Evolutionary conservation across 2,329 filamentous ascomycete genomes (phyloP).

Genomic region (Aspergillus spinulosporus): DNA sequence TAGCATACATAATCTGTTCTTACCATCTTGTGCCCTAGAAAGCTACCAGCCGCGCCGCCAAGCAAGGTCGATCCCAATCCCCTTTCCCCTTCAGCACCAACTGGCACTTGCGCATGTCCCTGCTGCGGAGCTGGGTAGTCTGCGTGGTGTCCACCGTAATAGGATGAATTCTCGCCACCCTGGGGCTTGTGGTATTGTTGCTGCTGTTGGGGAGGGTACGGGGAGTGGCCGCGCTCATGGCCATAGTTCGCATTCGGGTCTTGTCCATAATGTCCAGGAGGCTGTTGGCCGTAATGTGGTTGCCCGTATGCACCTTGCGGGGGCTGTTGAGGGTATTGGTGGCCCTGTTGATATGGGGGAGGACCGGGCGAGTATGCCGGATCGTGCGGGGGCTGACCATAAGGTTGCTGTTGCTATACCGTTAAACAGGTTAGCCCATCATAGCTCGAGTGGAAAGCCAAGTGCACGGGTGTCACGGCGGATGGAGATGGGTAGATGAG

Average conservation of each 20-base stretch:
- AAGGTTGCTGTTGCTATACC: slow-evolving; percentile 17
- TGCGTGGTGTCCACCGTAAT: slow-evolving; percentile 31
- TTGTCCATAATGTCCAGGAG: slow-evolving; percentile 27
- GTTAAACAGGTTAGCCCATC: slow-evolving; percentile 1
- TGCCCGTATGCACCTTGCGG: slow-evolving; percentile 14
- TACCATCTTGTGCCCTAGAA: slow-evolving; percentile 37
- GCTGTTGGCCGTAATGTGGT: slow-evolving; percentile 13
- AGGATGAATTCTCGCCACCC: slow-evolving; percentile 32
- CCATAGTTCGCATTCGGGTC: slow-evolving; percentile 24
- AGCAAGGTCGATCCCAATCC: slow-evolving; percentile 39
- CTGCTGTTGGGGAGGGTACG: slow-evolving; percentile 30
- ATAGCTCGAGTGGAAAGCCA: not conserved
- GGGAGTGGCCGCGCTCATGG: slow-evolving; percentile 29
- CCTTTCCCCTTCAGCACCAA: slow-evolving; percentile 33
- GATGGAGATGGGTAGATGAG: not conserved
- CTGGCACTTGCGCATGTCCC: slow-evolving; percentile 22
- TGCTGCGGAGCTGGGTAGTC: slow-evolving; percentile 21
- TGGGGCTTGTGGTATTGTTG: slow-evolving; percentile 22
- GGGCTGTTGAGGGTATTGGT: slow-evolving; percentile 16
- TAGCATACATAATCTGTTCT: too few relatives aligned
- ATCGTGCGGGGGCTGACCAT: slow-evolving; percentile 21
- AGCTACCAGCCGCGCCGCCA: slow-evolving; percentile 41
- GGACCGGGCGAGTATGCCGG: slow-evolving; percentile 21
- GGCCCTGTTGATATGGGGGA: slow-evolving; percentile 24
- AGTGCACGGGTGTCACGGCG: not conserved